phyloP scores from a whole-genome alignment of 176 grass and related monocot species.

The Melocanna baccifera region DNA sequence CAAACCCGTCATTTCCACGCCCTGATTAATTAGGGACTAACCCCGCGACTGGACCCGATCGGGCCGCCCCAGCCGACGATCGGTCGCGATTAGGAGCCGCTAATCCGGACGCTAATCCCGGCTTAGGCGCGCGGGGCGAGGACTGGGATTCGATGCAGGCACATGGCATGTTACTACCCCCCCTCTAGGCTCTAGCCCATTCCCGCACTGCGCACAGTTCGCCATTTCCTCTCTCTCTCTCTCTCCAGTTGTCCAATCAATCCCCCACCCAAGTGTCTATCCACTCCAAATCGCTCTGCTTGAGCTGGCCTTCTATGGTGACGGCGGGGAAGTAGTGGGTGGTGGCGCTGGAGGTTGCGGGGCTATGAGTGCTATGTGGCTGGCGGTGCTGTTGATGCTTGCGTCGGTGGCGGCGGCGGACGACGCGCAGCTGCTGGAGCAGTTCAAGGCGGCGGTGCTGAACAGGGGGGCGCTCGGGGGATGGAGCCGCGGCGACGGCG shows the following conservation, averaged over 20 bases:
- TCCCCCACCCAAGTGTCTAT: neutral
- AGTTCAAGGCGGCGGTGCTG: slow-evolving; percentile 37
- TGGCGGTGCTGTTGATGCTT: neutral
- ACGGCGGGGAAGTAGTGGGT: neutral
- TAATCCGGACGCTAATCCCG: neutral
- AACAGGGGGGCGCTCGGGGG: slow-evolving; percentile 25
- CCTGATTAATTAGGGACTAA: neutral
- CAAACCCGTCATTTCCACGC: neutral
- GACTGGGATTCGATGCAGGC: neutral
- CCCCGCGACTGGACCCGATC: neutral
- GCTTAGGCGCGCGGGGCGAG: neutral
- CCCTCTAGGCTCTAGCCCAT: no score
- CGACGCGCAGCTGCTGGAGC: slow-evolving; percentile 48
- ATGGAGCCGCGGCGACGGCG: slow-evolving; percentile 30
- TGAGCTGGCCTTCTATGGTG: neutral
- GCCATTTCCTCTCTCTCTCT: neutral
- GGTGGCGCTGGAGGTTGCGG: neutral
- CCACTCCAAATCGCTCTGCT: neutral
- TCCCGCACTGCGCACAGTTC: neutral
- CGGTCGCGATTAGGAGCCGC: no score
- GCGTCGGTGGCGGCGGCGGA: neutral
- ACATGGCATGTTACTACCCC: neutral
- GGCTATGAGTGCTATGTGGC: neutral
- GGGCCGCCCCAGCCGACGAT: no score
- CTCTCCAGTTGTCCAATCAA: no score